These are phyloP conservation scores for Alternaria alternata DNA, from an alignment of 2,329 filamentous ascomycete genomes.

Conservation along the genomic window DNA sequence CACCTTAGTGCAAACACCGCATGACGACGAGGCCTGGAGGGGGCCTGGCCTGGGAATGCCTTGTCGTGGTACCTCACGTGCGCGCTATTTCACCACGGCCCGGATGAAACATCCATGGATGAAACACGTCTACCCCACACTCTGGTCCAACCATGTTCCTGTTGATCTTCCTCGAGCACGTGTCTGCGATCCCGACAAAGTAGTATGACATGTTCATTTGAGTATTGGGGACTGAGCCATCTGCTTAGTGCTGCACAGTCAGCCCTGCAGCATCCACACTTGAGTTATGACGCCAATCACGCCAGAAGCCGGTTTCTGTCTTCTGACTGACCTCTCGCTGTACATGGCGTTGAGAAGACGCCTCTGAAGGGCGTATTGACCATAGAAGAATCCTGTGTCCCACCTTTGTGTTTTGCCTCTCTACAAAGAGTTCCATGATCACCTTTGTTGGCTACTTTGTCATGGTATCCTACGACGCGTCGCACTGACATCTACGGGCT, in stretches of 20 bases:
- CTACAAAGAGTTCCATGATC: neutral
- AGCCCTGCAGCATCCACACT: neutral
- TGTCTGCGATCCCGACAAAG: neutral
- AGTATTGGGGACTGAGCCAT: neutral
- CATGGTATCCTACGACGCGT: neutral
- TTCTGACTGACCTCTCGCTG: no score
- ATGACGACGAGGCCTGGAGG: conserved; percentile 1
- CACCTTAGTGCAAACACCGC: neutral
- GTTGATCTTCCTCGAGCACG: neutral
- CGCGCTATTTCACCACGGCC: neutral
- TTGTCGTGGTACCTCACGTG: neutral
- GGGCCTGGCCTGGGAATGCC: neutral
- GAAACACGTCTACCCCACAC: conserved; percentile 3
- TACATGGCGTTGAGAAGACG: neutral
- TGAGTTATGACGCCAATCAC: neutral
- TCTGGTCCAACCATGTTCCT: neutral
- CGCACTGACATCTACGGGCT: neutral
- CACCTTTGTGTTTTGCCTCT: neutral
- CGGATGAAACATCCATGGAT: neutral
- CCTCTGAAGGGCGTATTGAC: neutral
- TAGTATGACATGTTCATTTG: neutral
- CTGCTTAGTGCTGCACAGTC: neutral
- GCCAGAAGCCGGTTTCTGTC: neutral
- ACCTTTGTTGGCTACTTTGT: neutral
- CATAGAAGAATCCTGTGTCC: neutral